Base-by-base conservation (phyloP, 768 basidiomycete species). In the Mycena maculata region DNA sequence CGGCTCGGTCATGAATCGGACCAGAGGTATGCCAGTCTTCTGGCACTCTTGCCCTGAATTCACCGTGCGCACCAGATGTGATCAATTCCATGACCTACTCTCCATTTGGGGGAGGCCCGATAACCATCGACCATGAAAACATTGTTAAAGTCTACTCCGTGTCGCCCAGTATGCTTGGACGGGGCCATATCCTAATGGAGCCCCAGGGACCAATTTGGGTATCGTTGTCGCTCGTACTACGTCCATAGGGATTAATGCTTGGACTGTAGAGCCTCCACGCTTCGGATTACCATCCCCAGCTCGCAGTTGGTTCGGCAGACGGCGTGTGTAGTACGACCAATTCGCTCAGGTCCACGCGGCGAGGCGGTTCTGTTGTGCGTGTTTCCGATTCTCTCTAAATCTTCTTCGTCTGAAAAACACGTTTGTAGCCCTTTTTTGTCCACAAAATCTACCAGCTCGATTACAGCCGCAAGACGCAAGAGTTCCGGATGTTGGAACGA, bases 371-470 rank as follows among this genome's bases (percentile, higher is more conserved):
- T 1, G 90, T 93, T 48, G 92, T 94, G 74, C 65, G 92, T 81
- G 62, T 39, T 31, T 45, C 9, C 28, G 50, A 9, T 57, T 28
- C 39, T 58, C 18, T 47, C 45, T 13, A 6, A 36, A n/a, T 11
- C 22, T 57, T 41, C 27, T 15, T 30, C 9, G 9, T 63, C 70
- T 36, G 45, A 22, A 58, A 53, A 23, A 22, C 44, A 53, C 33
- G 10, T 23, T 59, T 59, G 13, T 13, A 94, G 91, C 91, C 92
- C 0, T 91, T 92, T 73, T 88, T 94, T 68, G 83, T 89, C 18
- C 90, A 93, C 76, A 90, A 88, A 76, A 84, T 97, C 20, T 98
- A 88, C 72, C 92, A 93, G 74, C 84, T 99, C 57, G 97, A 99
- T 77, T 95, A 93, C 72, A 95, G 89, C 71, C 88, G 91, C 42